Evolutionary conservation across 2,329 filamentous ascomycete species (phyloP), one percentile per base, ranked within the genome.

Genomic region (Amauroascus verrucosus): DNA sequence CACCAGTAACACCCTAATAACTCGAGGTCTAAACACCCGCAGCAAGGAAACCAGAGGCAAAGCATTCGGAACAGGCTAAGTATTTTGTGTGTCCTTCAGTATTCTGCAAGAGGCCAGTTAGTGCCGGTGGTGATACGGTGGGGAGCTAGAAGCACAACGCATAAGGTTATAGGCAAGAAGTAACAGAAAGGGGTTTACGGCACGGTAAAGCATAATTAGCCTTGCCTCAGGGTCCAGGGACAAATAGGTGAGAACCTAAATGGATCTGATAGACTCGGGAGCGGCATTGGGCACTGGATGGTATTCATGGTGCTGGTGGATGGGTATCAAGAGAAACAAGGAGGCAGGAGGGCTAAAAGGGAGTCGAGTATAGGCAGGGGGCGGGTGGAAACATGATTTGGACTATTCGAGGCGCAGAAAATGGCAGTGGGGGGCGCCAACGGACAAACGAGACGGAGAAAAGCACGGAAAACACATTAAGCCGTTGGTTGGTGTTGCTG

Each of bases 401-500:
- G n/a, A 9, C 14, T n/a, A 38, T 1, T 24, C 1, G 11, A 24
- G 13, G 16, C 8, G 41, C 14, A 16, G 26, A 47, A 47, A 26
- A n/a, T n/a, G n/a, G n/a, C n/a, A n/a, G n/a, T n/a, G 5, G 16
- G 20, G 11, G 14, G 28, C 35, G 11, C n/a, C 18, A 14, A 14
- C 20, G 18, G 30, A 32, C 8, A 48, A 20, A 28, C 20, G 18
- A 4, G 20, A 44, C 9, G 35, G 11, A 49, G 24, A 32, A 30
- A 14, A 26, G 16, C 14, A 43, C 13, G 33, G 28, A 37, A 33
- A 16, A 22, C 8, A 13, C n/a, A 46, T 66, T 70, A 88, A 71
- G 85, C 83, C 72, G 87, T 85, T 70, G 90, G 86, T 60, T 86
- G 85, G 64, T 86, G 84, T 72, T 88, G 87, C 64, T 88, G 85